These are phyloP conservation scores for Candida vartiovaarae DNA, from an alignment of 805 yeast species.

Conservation along the genomic window DNA sequence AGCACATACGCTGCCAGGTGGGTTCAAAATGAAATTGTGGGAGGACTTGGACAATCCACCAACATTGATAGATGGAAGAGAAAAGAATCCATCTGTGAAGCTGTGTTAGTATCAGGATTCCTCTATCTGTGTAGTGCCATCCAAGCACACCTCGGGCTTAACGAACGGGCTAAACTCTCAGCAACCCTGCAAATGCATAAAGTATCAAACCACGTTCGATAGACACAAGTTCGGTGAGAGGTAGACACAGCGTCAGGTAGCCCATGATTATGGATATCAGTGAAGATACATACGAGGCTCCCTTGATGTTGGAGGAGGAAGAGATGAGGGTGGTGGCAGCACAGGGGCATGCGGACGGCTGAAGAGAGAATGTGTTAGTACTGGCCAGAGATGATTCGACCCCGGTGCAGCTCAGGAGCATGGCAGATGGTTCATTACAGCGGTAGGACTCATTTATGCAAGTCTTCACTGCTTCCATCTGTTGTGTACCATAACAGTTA, in stretches of 20 bases:
- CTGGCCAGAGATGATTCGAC: no score
- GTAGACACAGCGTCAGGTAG: not conserved
- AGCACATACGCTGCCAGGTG: slow-evolving; percentile 7
- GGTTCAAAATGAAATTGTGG: slow-evolving; percentile 15
- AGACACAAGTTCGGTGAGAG: not conserved
- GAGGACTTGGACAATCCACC: slow-evolving; percentile 12
- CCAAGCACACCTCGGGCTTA: no score
- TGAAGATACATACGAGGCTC: slow-evolving; percentile 19
- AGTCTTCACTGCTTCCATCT: no score
- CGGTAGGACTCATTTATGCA: not conserved
- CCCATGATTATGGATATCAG: not conserved
- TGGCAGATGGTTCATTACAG: no score
- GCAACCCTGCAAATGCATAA: no score
- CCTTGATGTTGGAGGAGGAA: slow-evolving; percentile 18
- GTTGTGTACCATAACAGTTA: no score
- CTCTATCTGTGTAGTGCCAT: no score
- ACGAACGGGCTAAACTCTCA: no score
- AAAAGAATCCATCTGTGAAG: slow-evolving; percentile 13
- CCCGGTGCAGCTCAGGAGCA: no score
- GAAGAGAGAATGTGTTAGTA: slow-evolving; percentile 1
- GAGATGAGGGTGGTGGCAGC: slow-evolving; percentile 48
- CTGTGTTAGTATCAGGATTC: slow-evolving; percentile 11
- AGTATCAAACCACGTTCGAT: no score
- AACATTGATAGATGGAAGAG: slow-evolving; percentile 19
- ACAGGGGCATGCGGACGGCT: slow-evolving; percentile 55